These are phyloP conservation scores for Populus nigra DNA, from an alignment of 345 rosid species.

Conservation along the genomic window DNA sequence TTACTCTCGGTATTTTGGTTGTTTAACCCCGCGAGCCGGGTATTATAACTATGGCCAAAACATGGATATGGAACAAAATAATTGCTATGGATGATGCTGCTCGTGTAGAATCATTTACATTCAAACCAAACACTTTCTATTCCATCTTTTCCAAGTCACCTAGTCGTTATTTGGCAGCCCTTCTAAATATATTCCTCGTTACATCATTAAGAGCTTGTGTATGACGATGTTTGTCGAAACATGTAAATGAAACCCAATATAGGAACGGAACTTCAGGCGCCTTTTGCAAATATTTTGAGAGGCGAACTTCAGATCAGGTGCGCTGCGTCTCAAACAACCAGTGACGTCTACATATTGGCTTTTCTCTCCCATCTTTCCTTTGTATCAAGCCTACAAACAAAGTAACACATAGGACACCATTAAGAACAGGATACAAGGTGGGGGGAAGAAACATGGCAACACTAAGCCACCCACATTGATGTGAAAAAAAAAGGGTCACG, in stretches of 20 bases:
- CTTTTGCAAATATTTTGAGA: not conserved
- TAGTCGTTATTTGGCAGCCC: not conserved
- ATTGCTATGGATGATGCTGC: not conserved
- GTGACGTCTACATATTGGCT: slow-evolving; percentile 51
- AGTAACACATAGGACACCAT: not conserved
- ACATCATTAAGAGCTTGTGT: not conserved
- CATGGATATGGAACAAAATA: no score
- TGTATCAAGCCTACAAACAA: slow-evolving; percentile 52
- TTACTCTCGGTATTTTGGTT: no score
- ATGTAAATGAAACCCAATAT: not conserved
- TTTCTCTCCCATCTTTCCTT: slow-evolving; percentile 81
- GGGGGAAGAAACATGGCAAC: no score
- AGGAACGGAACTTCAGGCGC: not conserved
- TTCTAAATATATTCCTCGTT: not conserved
- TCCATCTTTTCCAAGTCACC: not conserved
- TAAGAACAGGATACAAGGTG: no score
- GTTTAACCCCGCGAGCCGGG: no score
- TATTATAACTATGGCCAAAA: not conserved
- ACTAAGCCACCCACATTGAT: no score
- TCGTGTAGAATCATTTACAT: not conserved
- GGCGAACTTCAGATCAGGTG: not conserved
- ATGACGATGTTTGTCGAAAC: not conserved
- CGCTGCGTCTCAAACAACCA: not conserved
- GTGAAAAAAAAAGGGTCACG: no score
- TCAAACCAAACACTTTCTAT: not conserved